Evolutionary conservation across 805 yeast species (phyloP).

Genomic region (Kodamaea kaohsiungensis): DNA sequence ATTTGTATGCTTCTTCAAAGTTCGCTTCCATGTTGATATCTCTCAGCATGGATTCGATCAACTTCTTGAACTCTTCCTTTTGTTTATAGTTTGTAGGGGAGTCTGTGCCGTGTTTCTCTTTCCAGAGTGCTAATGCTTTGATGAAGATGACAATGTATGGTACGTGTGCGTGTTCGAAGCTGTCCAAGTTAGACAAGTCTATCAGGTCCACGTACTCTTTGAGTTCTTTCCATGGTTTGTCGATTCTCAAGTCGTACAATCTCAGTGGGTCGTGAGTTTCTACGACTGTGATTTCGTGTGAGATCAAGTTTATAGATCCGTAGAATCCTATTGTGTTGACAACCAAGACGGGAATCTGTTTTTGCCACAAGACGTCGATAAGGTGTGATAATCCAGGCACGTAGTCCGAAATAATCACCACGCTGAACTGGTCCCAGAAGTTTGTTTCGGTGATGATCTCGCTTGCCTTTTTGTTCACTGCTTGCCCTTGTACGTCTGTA

Average conservation of each 20-base stretch:
- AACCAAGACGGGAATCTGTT: conserved; percentile 55
- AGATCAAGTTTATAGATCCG: conserved; percentile 54
- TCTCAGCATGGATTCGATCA: conserved; percentile 39
- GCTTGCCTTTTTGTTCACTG: conserved; percentile 15
- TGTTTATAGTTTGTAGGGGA: conserved; percentile 42
- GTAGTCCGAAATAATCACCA: conserved; percentile 46
- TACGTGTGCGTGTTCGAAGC: conserved; percentile 53
- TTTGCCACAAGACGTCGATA: conserved; percentile 40
- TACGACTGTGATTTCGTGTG: conserved; percentile 62
- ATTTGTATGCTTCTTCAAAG: conserved; percentile 38
- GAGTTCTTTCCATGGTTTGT: conserved; percentile 72
- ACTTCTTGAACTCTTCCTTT: conserved; percentile 40
- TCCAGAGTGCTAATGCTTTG: conserved; percentile 52
- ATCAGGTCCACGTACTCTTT: conserved; percentile 49
- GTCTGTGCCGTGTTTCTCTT: conserved; percentile 22
- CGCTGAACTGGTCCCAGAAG: conserved; percentile 52
- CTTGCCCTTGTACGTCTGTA: conserved; percentile 50
- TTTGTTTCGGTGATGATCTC: conserved; percentile 14
- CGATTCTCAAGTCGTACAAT: conserved; percentile 65
- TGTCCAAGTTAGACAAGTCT: conserved; percentile 48
- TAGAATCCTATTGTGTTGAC: conserved; percentile 62
- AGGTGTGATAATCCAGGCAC: conserved; percentile 25
- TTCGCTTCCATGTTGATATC: conserved; percentile 54
- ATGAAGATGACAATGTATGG: conserved; percentile 69
- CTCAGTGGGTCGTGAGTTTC: conserved; percentile 72